Conservation (phyloP, 2,329 filamentous ascomycete species). For the Colletotrichum orchidophilum region DNA sequence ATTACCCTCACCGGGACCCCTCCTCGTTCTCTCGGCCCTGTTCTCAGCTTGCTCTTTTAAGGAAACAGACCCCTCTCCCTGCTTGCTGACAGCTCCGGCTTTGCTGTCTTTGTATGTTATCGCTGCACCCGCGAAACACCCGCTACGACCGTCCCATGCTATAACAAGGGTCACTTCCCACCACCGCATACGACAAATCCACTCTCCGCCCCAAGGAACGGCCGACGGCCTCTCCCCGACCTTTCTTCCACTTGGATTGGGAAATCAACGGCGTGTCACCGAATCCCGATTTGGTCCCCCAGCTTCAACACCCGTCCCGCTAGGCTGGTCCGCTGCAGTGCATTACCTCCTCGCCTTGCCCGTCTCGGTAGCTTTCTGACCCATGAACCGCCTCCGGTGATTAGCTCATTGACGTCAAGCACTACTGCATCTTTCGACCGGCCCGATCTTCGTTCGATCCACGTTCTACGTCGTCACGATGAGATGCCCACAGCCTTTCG, state of each 20-base stretch:
- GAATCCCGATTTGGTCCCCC: not conserved
- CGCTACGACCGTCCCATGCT: not conserved
- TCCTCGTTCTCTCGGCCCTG: not conserved
- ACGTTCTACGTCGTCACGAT: conserved; percentile 10
- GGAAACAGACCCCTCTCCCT: conserved; percentile 6
- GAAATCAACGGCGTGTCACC: not conserved
- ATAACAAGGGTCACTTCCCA: not conserved
- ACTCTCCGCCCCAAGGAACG: conserved; percentile 14
- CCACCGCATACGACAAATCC: conserved; percentile 14
- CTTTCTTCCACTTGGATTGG: conserved; percentile 5
- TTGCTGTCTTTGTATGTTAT: not conserved
- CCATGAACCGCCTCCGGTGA: conserved; percentile 13
- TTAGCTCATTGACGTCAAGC: not conserved
- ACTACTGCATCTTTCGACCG: not conserved
- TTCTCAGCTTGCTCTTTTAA: conserved; percentile 9
- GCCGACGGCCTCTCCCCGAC: not conserved
- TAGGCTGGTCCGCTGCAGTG: conserved; percentile 18
- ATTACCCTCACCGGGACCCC: not conserved
- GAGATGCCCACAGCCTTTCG: conserved; percentile 32
- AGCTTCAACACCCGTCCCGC: conserved; percentile 6
- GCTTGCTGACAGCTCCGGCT: not conserved
- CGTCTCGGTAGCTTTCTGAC: not conserved
- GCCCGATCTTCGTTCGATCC: not conserved
- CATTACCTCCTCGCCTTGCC: not conserved
- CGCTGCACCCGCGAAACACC: not conserved